Conservation (phyloP, 331 rosid species). For the Quercus lobata region DNA sequence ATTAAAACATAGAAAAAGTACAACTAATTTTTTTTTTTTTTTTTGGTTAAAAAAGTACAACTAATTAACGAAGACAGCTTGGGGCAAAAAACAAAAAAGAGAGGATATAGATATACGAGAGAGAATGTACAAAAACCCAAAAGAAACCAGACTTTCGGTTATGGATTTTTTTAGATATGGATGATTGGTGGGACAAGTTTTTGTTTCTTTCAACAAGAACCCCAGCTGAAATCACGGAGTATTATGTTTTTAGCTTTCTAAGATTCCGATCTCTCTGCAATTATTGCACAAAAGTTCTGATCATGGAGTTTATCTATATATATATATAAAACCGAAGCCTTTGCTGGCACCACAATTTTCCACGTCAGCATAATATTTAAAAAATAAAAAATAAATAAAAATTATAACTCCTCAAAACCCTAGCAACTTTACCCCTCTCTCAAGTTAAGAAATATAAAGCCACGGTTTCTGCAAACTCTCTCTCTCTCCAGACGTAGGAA, state of each 20-base stretch:
- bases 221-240: slow-evolving; percentile 24
- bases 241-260: slow-evolving; percentile 2
- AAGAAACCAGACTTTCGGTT: neutral
- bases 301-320: neutral
- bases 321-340: too few species aligned
- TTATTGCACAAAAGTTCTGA: neutral
- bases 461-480: too few species aligned
- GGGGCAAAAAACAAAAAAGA: too few species aligned
- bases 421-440: too few species aligned
- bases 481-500: too few species aligned
- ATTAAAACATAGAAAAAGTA: neutral
- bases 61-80: neutral
- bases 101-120: too few species aligned
- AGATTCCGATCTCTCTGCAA: slow-evolving; percentile 19
- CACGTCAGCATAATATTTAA: too few species aligned
- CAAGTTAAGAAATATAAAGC: too few species aligned
- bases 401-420: too few species aligned
- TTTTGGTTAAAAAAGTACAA: neutral
- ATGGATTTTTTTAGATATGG: neutral
- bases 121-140: neutral
- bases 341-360: too few species aligned
- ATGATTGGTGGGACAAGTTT: neutral
- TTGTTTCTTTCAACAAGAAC: neutral
- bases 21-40: too few species aligned
- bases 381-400: too few species aligned